These are phyloP conservation scores for Melanogaster broomeanus DNA, from an alignment of 768 basidiomycete genomes.

Conservation along the genomic window DNA sequence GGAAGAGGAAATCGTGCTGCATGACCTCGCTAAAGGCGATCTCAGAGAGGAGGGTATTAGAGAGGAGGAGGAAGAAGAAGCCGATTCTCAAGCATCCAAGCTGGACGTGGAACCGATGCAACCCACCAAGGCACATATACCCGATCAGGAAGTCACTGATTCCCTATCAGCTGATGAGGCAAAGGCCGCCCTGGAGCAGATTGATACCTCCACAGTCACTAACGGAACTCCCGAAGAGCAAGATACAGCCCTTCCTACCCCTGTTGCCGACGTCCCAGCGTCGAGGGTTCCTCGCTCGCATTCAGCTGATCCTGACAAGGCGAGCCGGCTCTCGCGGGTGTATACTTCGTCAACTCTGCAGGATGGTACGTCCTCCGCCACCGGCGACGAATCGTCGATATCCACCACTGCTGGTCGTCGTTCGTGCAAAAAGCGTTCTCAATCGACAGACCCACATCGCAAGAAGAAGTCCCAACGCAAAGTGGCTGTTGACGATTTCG, in stretches of 20 bases:
- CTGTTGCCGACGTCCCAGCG: conserved; percentile 37
- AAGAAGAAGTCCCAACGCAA: conserved; percentile 61
- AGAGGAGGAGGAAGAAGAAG: conserved; percentile 25
- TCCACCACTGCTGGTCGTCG: conserved; percentile 52
- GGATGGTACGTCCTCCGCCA: conserved; percentile 55
- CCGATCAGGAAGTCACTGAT: conserved; percentile 21
- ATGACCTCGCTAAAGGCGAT: conserved; percentile 15
- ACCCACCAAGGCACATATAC: conserved; percentile 22
- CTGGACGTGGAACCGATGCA: conserved; percentile 10
- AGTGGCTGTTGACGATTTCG: conserved; percentile 88
- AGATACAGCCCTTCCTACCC: conserved; percentile 36
- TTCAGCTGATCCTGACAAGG: conserved; percentile 75
- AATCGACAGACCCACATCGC: conserved; percentile 50
- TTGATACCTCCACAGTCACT: conserved; percentile 23
- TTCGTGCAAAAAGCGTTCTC: conserved; percentile 55
- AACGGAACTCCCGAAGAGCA: conserved; percentile 29
- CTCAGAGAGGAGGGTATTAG: conserved; percentile 24
- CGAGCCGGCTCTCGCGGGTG: conserved; percentile 56
- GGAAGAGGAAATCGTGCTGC: conserved; percentile 21
- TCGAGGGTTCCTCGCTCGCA: conserved; percentile 73
- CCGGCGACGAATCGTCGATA: conserved; percentile 73
- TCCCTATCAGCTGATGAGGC: conserved; percentile 7
- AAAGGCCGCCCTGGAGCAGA: conserved; percentile 6
- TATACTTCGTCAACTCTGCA: conserved; percentile 55
- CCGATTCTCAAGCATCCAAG: conserved; percentile 6